Conservation (phyloP, 140 eudicot genomes). For the Erigeron philadelphicus region DNA sequence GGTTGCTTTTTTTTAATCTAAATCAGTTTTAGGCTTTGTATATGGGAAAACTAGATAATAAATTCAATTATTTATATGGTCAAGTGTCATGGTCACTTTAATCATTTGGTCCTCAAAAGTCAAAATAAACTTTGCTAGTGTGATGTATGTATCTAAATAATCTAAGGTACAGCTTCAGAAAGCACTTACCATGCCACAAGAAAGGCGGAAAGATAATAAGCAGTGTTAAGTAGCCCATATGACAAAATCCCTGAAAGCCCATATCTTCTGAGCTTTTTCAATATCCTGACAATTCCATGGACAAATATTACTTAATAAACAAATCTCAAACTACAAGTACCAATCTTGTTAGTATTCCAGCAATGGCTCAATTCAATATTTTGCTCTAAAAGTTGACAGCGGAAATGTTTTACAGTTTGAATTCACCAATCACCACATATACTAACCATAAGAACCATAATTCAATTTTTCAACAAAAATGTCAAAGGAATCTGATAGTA, state of each 20-base stretch:
- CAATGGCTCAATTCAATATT: background rate
- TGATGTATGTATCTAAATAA: background rate
- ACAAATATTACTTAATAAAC: conserved; percentile 17
- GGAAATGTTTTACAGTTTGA: background rate
- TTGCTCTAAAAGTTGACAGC: background rate
- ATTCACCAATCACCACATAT: background rate
- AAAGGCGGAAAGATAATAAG: conserved; percentile 74
- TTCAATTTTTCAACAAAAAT: too few species aligned
- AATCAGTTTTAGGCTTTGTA: background rate
- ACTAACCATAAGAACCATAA: too few species aligned
- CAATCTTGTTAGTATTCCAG: background rate
- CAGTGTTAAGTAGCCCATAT: conserved; percentile 85
- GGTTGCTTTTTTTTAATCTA: background rate
- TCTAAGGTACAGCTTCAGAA: background rate
- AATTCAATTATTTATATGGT: too few species aligned
- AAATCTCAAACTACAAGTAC: conserved; percentile 24
- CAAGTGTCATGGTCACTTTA: conserved; percentile 10
- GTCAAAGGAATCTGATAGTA: too few species aligned
- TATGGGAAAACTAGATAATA: conserved; percentile 7
- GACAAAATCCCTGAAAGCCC: conserved; percentile 86
- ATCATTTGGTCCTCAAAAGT: conserved; percentile 8
- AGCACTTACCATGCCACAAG: conserved; percentile 73
- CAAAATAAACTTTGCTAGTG: background rate
- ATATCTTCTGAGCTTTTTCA: conserved; percentile 67
- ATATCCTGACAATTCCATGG: conserved; percentile 41